Evolutionary conservation across 495 filamentous ascomycete genomes (phyloP).

Genomic region (Penicillium ucsense): DNA sequence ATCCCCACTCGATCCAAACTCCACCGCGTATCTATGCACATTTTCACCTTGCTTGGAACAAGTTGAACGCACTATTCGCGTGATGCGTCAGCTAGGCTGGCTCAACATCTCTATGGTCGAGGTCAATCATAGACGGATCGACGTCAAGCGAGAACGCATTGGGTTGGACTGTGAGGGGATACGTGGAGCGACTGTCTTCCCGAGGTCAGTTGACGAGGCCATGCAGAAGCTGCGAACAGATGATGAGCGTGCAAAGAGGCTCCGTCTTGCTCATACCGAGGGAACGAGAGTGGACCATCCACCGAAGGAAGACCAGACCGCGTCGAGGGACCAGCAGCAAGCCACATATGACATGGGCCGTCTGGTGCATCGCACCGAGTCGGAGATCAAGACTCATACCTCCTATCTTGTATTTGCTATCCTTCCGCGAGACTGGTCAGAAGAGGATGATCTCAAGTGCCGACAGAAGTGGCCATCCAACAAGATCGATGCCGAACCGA

Average conservation of each 20-base stretch:
- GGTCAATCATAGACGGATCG: constrained; percentile 62
- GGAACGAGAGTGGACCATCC: not conserved
- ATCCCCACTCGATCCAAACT: constrained; percentile 61
- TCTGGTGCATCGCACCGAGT: constrained; percentile 67
- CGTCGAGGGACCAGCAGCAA: not conserved
- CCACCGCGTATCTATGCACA: constrained; percentile 69
- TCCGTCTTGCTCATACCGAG: constrained; percentile 28
- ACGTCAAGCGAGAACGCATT: constrained; percentile 72
- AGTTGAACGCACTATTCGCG: constrained; percentile 70
- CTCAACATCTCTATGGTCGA: constrained; percentile 89
- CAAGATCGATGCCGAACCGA: constrained; percentile 16
- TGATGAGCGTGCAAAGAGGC: constrained; percentile 52
- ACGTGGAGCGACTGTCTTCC: constrained; percentile 48
- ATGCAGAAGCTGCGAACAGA: constrained; percentile 59
- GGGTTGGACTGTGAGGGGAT: constrained; percentile 52
- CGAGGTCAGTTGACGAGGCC: constrained; percentile 68
- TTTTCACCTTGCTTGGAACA: constrained; percentile 98
- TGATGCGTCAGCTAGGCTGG: constrained; percentile 73
- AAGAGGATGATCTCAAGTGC: constrained; percentile 68
- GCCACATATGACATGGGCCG: constrained; percentile 53
- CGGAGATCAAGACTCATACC: constrained; percentile 89
- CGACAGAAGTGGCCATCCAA: constrained; percentile 49
- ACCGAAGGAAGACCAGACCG: not conserved
- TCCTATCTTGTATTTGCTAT: constrained; percentile 91
- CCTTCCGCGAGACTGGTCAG: constrained; percentile 74